Evolutionary conservation across 331 rosid species (phyloP), one percentile per base, ranked within the genome.

Genomic region (Cydonia oblonga): DNA sequence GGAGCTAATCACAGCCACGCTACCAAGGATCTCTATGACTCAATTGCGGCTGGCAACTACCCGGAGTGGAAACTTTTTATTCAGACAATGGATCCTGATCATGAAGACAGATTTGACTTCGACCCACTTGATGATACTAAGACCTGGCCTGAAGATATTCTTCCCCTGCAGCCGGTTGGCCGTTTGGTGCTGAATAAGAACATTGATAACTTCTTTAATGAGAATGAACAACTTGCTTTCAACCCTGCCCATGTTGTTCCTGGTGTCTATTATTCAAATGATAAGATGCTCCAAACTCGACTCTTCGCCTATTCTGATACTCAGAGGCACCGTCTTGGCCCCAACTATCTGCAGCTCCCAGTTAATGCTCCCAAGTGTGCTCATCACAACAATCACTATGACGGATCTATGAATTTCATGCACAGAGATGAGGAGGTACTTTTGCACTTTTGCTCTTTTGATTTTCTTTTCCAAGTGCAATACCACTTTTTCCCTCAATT

Each of bases 1-100:
- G 98, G 98, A 64, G 8, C 93, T 20, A 92, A 92, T 82, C 98
- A 92, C 81, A 92, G 98, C 84, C 98, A 92, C 66, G 98, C 98
- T 14, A 92, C 98, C 30, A 81, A 90, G 68, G 98, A 92, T 73
- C 90, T 92, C 26, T 79, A 84, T 58, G 96, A 92, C 56, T 92
- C 98, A 1, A 92, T 92, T 68, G 90, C 92, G n/a, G 93, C 97
- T 33, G 98, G 98, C 14, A 90, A 88, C 81, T 92, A 80, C 79
- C 98, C 98, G 5, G 98, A 92, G 82, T 92, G 98, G 98, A 88
- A 84, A 76, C 96, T 92, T 51, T 92, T 22, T 65, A 23, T 92
- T 70, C 98, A 92, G 77, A 92, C 81, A 6, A 88, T 92, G 2
- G 96, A 92, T 70, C 96, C 95, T 1, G 97, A 74, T 14, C 86